Base-by-base conservation (phyloP, 2,329 filamentous ascomycete genomes). In the Aspergillus candidus region DNA sequence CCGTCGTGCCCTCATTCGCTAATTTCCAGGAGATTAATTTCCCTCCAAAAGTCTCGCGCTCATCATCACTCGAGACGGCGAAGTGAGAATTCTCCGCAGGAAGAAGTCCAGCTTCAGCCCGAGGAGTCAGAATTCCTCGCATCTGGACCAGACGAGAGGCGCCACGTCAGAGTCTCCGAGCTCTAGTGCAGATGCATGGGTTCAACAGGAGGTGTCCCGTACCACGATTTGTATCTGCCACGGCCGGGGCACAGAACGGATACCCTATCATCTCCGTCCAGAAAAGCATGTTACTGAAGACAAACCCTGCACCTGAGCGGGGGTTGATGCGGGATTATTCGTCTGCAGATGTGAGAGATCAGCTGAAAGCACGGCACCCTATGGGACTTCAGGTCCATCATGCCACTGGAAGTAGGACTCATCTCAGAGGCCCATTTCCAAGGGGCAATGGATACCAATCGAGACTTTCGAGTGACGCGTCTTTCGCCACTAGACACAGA, bases 111-210 rank as follows among this genome's bases (percentile, higher is more conserved):
- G 44, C 51, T 47, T 43, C 53, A 58, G 53, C 51, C 51, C 40
- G 52, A 47, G 47, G 47, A 54, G 51, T 49, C 50, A 54, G 46
- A 44, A 58, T 51, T 55, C 46, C 46, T 39, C 55, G 40, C 44
- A 43, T 45, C 36, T 50, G 48, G 55, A 51, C 65, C 64, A 67
- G 58, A 66, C 57, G 52, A 49, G 55, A 52, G 46, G 46, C 57
- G 65, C 65, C 65, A 68, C 65, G 65, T 68, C 65, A 68, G 62
- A 65, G 58, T 57, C 54, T 60, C 57, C 52, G 60, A 61, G 57
- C 52, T 63, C 54, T 65, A 59, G 57, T 62, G 62, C 61, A 66
- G 56, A 54, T 66, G 63, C 63, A 66, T 61, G 56, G 57, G 58
- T 60, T 59, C 49, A 53, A 54, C 48, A 55, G 56, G 56, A 61